Conservation (phyloP, 1,139 yeast genomes). For the Protomyces macrosporus region DNA sequence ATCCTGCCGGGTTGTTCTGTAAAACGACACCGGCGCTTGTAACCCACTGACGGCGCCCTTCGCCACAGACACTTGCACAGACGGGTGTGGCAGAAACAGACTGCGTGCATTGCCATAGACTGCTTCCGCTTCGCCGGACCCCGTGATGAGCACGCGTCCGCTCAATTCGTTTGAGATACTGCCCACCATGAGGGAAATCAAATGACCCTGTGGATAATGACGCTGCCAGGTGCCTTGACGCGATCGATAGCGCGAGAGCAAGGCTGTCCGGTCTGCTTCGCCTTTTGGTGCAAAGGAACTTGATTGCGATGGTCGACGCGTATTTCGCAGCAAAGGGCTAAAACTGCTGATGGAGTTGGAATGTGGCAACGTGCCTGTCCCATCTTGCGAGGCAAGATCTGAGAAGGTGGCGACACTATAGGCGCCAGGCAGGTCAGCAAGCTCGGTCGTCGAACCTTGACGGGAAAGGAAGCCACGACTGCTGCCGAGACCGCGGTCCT, state of each 20-base stretch:
- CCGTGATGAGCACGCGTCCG: not conserved
- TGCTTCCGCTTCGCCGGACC: not conserved
- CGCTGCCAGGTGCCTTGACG: constrained; percentile 1
- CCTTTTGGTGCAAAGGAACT: not conserved
- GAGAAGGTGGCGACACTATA: not conserved
- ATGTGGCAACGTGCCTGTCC: not conserved
- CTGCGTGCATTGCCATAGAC: constrained; percentile 3
- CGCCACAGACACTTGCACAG: not conserved
- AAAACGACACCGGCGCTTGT: not conserved
- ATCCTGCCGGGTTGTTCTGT: not conserved
- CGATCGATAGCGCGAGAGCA: not conserved
- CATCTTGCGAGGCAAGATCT: not conserved
- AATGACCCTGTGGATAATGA: constrained; percentile 8
- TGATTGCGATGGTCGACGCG: not conserved
- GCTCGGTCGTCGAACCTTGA: not conserved
- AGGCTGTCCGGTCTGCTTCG: not conserved
- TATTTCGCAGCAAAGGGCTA: not conserved
- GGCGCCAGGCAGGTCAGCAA: not conserved
- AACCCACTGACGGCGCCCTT: not conserved
- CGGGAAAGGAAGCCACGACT: not conserved
- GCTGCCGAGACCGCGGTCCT: not conserved
- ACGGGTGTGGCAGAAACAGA: constrained; percentile 7
- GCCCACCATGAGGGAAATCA: not conserved
- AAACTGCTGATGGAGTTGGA: not conserved
- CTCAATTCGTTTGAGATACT: not conserved